phyloP scores from a whole-genome alignment of 345 rosid genomes.

The Eucalyptus erythrocorys region DNA sequence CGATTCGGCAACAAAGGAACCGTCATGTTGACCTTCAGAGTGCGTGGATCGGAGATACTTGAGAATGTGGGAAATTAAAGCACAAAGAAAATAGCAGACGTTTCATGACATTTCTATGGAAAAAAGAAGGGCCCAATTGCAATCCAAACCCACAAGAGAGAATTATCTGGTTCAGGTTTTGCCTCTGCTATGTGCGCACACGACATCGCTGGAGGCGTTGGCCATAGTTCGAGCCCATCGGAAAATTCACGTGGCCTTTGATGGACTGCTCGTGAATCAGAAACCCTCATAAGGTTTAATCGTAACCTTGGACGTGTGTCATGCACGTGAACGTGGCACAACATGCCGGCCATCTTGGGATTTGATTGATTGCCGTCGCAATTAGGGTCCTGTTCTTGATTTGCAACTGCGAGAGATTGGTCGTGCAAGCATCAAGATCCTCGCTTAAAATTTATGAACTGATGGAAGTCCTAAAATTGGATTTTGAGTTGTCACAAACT shows the following conservation, averaged over 20 bases:
- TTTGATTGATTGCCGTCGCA: not conserved
- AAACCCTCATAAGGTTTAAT: not conserved
- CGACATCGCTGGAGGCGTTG: not conserved
- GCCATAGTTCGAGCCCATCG: not conserved
- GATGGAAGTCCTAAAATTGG: not conserved
- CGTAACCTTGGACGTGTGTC: not conserved
- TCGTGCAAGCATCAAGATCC: not conserved
- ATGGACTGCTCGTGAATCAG: not conserved
- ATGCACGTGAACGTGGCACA: not conserved
- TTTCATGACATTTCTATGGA: not conserved
- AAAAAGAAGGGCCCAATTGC: not conserved
- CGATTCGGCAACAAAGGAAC: too few species aligned
- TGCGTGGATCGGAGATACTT: not conserved
- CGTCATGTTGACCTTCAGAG: too few species aligned
- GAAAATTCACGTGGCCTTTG: not conserved
- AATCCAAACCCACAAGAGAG: not conserved
- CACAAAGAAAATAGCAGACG: not conserved
- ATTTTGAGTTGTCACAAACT: not conserved
- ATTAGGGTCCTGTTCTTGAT: not conserved
- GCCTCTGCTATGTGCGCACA: not conserved
- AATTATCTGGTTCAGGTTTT: not conserved
- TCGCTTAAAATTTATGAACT: not conserved
- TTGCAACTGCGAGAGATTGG: not conserved
- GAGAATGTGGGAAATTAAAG: not conserved
- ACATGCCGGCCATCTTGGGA: not conserved